Base-by-base conservation (phyloP, 768 basidiomycete genomes). In the Pleurotus tuoliensis region DNA sequence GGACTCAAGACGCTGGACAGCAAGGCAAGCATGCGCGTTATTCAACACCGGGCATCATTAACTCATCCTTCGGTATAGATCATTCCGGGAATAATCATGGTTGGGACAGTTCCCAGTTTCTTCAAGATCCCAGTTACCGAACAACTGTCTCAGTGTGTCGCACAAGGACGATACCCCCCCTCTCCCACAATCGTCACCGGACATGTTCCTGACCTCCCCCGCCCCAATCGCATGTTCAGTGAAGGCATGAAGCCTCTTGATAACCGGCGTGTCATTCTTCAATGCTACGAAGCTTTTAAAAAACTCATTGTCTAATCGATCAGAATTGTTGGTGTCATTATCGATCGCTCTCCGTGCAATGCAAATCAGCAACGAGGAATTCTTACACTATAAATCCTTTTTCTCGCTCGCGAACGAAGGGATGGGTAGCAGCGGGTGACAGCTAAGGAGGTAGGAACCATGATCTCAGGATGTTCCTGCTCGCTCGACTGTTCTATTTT, bases 211-310 rank as follows among this genome's bases (percentile, higher is more conserved):
- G 30, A 34, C 30, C 30, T 34, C 30, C 30, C 62, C n/a, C 47
- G 66, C 25, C 67, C 61, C 47, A 27, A 47, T 59, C 59, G 56
- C 34, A 61, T 61, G 48, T 59, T 54, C n/a, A 62, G 54, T 16
- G 65, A 70, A 41, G 67, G 68, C 27, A 71, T 73, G 69, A 60
- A 62, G 47, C 69, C 67, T 6, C 56, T 71, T 45, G 66, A 70
- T 56, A 69, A 67, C 56, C 61, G 69, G 38, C 56, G 39, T 8
- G 47, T 40, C 45, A 65, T 71, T 8, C 63, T 71, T 27, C 16
- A 53, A 13, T 69, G 69, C 59, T 69, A 58, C 55, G 71, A 71
- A 61, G 66, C 69, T 8, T 71, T 71, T 63, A 69, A 64, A 63
- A 47, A 47, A 34, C 11, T 34, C 11, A 9, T 34, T 3, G 30